Base-by-base conservation (phyloP, 768 basidiomycete genomes). In the Hemileccinum rubropunctum region DNA sequence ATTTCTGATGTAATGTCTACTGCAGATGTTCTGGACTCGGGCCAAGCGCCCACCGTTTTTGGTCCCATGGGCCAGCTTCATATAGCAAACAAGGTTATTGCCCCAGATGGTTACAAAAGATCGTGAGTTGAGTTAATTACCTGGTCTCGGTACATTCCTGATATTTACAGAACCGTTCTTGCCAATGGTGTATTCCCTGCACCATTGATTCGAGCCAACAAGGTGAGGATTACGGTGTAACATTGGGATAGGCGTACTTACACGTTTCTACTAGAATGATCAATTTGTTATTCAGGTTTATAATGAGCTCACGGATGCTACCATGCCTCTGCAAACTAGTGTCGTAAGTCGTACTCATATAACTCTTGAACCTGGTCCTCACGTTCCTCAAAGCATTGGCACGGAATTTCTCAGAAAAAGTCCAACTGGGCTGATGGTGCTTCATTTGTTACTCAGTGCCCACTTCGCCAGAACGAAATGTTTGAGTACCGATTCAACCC, bases 261-360 rank as follows among this genome's bases (percentile, higher is more conserved):
- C 10, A n/a, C 15, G 33, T 23, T 38, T 32, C 30, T 26, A 76
- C n/a, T n/a, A n/a, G 73, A 70, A 71, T 3, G 65, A 68, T 23
- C 49, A 49, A 11, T 70, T 76, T 53, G 44, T 56, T 32, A 57
- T 80, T 27, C 74, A 75, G 41, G 76, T 81, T 20, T 53, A 69
- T 8, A 71, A 81, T 54, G 30, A 63, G 30, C 60, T 81, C 32
- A 72, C 66, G 1, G 75, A 81, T 44, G 52, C 56, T 6, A 68
- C 72, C 3, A 81, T 82, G 78, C 57, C 74, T 34, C 65, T 72
- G 46, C 67, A 65, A 12, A 83, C 81, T 3, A 76, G 73, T 10
- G 23, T 63, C 1, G 61, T 63, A 28, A 51, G 58, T 38, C 5
- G 63, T 69, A 42, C n/a, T 21, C 10, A n/a, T 17, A 3, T 37